These are phyloP conservation scores for Trichoderma gracile DNA, from an alignment of 2,329 filamentous ascomycete genomes.

Conservation along the genomic window DNA sequence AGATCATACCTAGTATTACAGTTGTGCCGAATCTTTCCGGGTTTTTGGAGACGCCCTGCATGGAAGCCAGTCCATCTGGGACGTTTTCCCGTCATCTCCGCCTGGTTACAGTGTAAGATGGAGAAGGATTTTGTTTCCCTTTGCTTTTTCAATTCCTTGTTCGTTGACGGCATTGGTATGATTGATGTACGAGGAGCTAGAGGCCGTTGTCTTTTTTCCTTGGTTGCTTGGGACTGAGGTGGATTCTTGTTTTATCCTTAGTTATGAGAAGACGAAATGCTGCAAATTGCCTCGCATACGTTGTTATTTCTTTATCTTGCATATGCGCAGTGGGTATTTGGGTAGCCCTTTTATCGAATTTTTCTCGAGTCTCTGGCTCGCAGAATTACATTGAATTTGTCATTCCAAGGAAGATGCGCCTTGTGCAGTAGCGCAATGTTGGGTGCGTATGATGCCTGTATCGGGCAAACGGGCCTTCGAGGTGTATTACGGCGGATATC, in stretches of 20 bases:
- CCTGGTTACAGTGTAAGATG: slow-evolving; percentile 3
- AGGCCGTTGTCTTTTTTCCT: neutral
- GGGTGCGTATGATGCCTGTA: neutral
- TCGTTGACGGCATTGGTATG: neutral
- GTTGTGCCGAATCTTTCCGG: slow-evolving; percentile 7
- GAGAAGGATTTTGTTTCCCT: neutral
- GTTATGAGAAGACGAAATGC: slow-evolving; percentile 13
- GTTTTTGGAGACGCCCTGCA: neutral
- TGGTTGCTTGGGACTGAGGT: neutral
- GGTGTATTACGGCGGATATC: neutral
- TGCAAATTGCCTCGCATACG: slow-evolving; percentile 19
- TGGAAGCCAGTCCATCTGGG: slow-evolving; percentile 18
- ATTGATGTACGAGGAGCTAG: slow-evolving; percentile 3
- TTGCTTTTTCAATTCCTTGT: neutral
- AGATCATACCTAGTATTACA: slow-evolving; percentile 4
- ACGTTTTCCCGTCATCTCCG: slow-evolving; percentile 5
- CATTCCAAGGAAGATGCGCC: slow-evolving; percentile 3
- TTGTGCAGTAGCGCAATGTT: slow-evolving; percentile 12
- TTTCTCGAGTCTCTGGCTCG: slow-evolving; percentile 15
- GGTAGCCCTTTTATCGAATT: neutral
- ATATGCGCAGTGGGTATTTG: slow-evolving; percentile 23
- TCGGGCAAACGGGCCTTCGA: neutral
- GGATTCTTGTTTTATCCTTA: neutral
- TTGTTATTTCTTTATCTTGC: slow-evolving; percentile 18
- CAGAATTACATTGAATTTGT: slow-evolving; percentile 18